These are phyloP conservation scores for Xylaria sp. DNA, from an alignment of 2,329 filamentous ascomycete genomes.

Conservation along the genomic window DNA sequence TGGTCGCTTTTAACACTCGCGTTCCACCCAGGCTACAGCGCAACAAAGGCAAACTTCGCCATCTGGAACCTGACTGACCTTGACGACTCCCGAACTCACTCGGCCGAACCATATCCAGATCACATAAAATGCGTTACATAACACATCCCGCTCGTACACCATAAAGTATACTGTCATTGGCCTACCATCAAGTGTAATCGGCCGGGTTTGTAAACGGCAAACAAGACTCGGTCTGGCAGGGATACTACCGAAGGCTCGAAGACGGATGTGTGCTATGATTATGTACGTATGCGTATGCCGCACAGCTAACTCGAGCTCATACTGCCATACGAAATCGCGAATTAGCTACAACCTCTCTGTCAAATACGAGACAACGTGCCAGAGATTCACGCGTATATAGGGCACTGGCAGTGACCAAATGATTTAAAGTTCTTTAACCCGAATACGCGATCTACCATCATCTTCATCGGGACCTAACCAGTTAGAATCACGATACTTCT, in stretches of 20 bases:
- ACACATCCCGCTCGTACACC: conserved; percentile 2
- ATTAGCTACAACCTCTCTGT: conserved; percentile 3
- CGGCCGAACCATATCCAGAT: neutral
- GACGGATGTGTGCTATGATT: neutral
- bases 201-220: neutral
- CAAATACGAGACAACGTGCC: no score
- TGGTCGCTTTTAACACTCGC: neutral
- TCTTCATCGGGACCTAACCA: neutral
- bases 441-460: neutral
- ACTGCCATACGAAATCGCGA: neutral
- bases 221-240: neutral
- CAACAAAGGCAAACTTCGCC: neutral
- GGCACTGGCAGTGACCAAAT: neutral
- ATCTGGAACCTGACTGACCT: conserved; percentile 1
- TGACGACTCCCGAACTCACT: neutral
- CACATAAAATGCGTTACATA: conserved; percentile 3
- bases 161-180: conserved; percentile 10
- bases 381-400: no score
- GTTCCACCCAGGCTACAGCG: conserved; percentile 10
- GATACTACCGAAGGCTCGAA: neutral
- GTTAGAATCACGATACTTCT: neutral
- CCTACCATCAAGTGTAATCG: neutral
- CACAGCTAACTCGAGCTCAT: neutral
- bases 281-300: neutral
- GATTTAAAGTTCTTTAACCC: neutral